Evolutionary conservation across 164 flowering plant genomes (phyloP), one percentile per base, ranked within the genome.

Genomic region (Kingdonia uniflora): DNA sequence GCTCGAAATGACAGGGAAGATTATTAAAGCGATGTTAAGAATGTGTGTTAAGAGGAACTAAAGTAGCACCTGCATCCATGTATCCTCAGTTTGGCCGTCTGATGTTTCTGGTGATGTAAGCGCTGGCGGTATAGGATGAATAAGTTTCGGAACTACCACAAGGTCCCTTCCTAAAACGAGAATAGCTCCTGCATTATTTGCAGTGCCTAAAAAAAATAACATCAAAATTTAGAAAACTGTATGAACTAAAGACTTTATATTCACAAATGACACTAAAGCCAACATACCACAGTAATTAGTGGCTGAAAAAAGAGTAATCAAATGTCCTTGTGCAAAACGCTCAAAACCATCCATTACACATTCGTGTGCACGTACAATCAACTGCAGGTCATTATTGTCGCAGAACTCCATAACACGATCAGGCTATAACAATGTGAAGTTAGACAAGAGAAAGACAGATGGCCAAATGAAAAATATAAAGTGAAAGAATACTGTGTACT

Each of bases 291-390:
- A 94, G 61, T 94, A 94, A 69, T 94, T 94, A 58, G 99, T 94
- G 49, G 99, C 99, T 6, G 99, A 94, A 68, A 94, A 94, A 26
- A 94, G 95, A 13, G 99, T 94, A 49, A 94, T 94, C 56, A 94
- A 57, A 71, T 94, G 99, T 19, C 99, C 99, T 68, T 94, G 99
- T 19, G 99, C 99, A 71, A 94, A 94, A 37, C 97, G 91, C 76
- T 94, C 99, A 76, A 94, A 94, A 33, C 99, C 99, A 80, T 94
- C 99, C 99, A 94, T 94, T 52, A 94, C 99, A 70, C 99, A 89
- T 60, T 94, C 99, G 59, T 94, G 99, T 38, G 97, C 99, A 52
- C 99, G 92, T n/a, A 89, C 99, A 62, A 94, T 94, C 73, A 94
- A 69, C 68, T 94, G 97, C 41, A 94, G 89, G 67, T 94, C 99